Base-by-base conservation (phyloP, 2,329 filamentous ascomycete species). In the Atkinsonella hypoxylon region DNA sequence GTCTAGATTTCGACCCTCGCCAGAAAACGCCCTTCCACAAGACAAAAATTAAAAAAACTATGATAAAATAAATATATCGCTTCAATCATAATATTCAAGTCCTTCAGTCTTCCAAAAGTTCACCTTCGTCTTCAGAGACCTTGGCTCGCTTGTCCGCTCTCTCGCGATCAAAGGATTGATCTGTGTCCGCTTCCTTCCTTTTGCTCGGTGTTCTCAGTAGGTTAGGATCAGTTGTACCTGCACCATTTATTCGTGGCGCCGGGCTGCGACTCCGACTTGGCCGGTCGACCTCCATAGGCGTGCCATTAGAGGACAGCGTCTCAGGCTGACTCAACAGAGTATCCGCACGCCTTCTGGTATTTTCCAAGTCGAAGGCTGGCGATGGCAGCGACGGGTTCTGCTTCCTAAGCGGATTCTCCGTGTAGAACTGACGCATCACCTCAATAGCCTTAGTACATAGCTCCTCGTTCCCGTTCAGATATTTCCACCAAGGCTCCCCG, bases 401-500 rank as follows among this genome's bases (percentile, higher is more conserved):
- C 64, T 79, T 80, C 56, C 72, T 70, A 51, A 82, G 70, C 45
- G 81, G 81, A 62, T 83, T 84, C 63, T 84, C 79, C 41, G 67
- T 70, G 63, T 82, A 84, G 59, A 83, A 83, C 54, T 78, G 80
- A 36, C 81, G 79, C 73, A 96, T 85, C 49, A 87, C 76, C 50
- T 85, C 82, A 58, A 90, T 87, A 4, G 89, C 88, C 58, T 77
- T 77, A 41, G 77, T 70, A 55, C 94, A 86, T 54, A 85, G 80
- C 20, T 75, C 72, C 57, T 91, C 75, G 55, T 82, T 78, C 36
- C 89, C 86, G 34, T 81, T 79, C 48, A 95, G 70, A 51, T 80
- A 77, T 53, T 83, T 83, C 91, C 91, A 98, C 93, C 93, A 98
- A 0, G 90, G 77, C 58, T 81, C 77, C 38, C 86, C 87, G 48